phyloP scores from a whole-genome alignment of 2,329 filamentous ascomycete genomes.

The Colletotrichum gloeosporioides region DNA sequence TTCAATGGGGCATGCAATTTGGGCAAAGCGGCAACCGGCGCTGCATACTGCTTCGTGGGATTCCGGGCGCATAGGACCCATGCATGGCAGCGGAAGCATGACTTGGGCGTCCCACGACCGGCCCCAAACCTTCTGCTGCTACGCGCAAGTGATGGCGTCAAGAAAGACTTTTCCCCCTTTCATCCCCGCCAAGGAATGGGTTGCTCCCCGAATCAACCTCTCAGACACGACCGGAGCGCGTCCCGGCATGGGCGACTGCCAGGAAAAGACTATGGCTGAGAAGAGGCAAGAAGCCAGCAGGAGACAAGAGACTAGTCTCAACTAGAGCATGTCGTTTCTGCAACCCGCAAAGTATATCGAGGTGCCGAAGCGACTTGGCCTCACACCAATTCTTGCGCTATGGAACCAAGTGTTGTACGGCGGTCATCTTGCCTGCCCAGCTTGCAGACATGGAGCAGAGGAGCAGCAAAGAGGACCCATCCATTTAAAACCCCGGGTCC shows the following conservation, averaged over 20 bases:
- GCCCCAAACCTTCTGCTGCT: background rate
- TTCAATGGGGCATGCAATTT: background rate
- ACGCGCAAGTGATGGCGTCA: background rate
- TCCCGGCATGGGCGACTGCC: background rate
- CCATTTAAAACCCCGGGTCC: background rate
- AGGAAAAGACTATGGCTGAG: background rate
- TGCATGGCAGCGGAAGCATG: background rate
- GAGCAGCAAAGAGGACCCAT: background rate
- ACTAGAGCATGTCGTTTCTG: background rate
- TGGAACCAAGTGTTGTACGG: background rate
- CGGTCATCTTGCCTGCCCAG: background rate
- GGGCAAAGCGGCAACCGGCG: background rate
- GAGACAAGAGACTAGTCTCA: background rate
- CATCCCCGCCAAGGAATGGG: background rate
- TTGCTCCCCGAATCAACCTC: background rate
- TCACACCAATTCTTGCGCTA: background rate
- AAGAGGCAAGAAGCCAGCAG: background rate
- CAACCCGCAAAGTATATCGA: background rate
- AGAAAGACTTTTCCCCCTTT: background rate
- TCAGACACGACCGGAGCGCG: background rate
- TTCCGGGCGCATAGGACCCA: conserved; percentile 4
- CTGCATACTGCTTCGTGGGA: background rate
- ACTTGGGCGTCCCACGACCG: background rate
- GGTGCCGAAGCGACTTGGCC: background rate
- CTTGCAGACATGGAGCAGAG: background rate